These are phyloP conservation scores for Crithidia acanthocephali DNA, from an alignment of 208 protist genomes.

Conservation along the genomic window DNA sequence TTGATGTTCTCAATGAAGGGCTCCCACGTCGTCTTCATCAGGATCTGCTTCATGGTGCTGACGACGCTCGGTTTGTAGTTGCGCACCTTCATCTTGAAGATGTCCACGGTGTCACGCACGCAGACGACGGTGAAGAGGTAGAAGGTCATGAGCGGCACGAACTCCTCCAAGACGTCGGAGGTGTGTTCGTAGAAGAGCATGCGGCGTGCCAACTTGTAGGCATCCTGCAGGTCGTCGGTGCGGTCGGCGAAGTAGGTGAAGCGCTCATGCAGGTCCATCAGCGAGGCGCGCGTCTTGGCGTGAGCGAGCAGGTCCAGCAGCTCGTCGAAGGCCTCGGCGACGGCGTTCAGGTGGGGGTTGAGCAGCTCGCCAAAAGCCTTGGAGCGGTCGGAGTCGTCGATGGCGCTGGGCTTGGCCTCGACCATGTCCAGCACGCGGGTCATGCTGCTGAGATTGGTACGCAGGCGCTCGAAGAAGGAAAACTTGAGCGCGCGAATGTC, in stretches of 20 bases:
- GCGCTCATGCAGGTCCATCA: slow-evolving; percentile 38
- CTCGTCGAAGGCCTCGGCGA: slow-evolving; percentile 67
- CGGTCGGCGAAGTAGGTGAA: slow-evolving; percentile 58
- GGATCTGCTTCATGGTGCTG: slow-evolving; percentile 40
- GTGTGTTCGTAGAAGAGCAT: slow-evolving; percentile 84
- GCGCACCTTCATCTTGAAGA: slow-evolving; percentile 60
- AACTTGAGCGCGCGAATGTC: slow-evolving; percentile 73
- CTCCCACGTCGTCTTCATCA: slow-evolving; percentile 45
- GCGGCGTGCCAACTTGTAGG: slow-evolving; percentile 67
- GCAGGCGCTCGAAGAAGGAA: slow-evolving; percentile 64
- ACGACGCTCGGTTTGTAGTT: slow-evolving; percentile 35
- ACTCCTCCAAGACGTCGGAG: slow-evolving; percentile 76
- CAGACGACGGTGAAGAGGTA: slow-evolving; percentile 88
- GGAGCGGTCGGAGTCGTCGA: slow-evolving; percentile 78
- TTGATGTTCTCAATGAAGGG: slow-evolving; percentile 67
- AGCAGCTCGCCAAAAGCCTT: slow-evolving; percentile 69
- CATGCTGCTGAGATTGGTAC: slow-evolving; percentile 83
- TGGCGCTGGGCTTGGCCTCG: slow-evolving; percentile 60
- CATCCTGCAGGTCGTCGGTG: slow-evolving; percentile 61
- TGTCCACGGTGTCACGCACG: slow-evolving; percentile 76
- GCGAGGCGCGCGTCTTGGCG: slow-evolving; percentile 47
- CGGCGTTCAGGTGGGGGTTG: slow-evolving; percentile 54
- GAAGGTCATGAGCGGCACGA: slow-evolving; percentile 91
- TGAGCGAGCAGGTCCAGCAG: slow-evolving; percentile 60
- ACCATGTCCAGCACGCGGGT: slow-evolving; percentile 85